phyloP scores from a whole-genome alignment of 148 eudicot genomes.

The Linanthus parryae region DNA sequence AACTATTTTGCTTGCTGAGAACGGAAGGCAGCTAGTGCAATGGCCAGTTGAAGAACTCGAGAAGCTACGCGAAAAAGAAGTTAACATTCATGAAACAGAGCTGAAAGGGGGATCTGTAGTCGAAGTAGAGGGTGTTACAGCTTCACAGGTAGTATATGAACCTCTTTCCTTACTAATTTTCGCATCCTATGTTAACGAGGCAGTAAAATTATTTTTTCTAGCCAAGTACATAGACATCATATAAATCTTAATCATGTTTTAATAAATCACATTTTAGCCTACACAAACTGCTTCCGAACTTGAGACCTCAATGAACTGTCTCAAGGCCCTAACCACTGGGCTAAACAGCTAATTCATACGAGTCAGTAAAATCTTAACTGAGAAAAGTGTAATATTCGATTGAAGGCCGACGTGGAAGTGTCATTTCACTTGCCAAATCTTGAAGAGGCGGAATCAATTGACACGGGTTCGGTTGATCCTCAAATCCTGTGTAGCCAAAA shows the following conservation, averaged over 20 bases:
- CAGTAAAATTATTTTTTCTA: no score
- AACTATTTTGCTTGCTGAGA: conserved; percentile 3
- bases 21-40: conserved; percentile 16
- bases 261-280: no score
- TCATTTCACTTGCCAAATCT: conserved; percentile 16
- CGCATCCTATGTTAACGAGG: no score
- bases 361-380: no score
- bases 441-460: conserved; percentile 13
- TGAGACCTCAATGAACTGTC: no score
- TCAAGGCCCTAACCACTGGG: no score
- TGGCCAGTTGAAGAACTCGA: conserved; percentile 24
- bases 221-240: no score
- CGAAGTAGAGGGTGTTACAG: conserved; percentile 18
- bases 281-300: no score
- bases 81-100: conserved; percentile 6
- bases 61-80: conserved; percentile 8
- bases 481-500: conserved; percentile 16
- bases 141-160: conserved; percentile 17
- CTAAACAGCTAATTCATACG: no score
- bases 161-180: no score
- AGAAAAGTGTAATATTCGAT: no score
- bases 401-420: conserved; percentile 25
- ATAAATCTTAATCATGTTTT: no score
- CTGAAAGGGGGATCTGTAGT: conserved; percentile 7
- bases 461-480: conserved; percentile 13